Evolutionary conservation across 768 basidiomycete genomes (phyloP), one percentile per base, ranked within the genome.

Genomic region (Pisolithus marmoratus): DNA sequence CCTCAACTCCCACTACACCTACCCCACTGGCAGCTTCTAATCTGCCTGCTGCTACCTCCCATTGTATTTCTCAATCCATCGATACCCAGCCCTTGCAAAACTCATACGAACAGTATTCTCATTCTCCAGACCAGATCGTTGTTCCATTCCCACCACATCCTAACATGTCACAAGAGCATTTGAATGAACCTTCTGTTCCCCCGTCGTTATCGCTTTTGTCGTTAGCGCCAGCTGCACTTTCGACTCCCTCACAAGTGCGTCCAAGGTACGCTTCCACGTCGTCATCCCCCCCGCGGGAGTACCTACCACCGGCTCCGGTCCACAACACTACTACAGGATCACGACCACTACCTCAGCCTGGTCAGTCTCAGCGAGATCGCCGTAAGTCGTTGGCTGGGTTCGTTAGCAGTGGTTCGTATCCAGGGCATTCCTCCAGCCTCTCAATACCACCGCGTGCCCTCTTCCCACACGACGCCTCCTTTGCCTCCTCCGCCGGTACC

Each of bases 361-460:
- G 61, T 38, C 66, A 64, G 27, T 56, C 49, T 34, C 68, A 62
- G 34, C 55, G 66, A 31, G 66, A 66, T 49, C 66, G 66, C 49
- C 58, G 62, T 26, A 64, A 63, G 43, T 68, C 66, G 7, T 48
- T 68, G 44, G 62, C 64, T 45, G 57, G 58, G 15, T 54, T 63
- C 24, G 53, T 51, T 20, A 59, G 49, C 37, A 51, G 51, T 23
- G 58, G 53, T 43, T 57, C 63, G 15, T 58, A 58, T 45, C 48
- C 64, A 26, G 52, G n/a, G 42, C 19, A 50, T 49, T 26, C 57
- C 59, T 3, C 43, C 60, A 27, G 54, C 66, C 45, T 55, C 62
- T 26, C 64, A 75, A 37, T 74, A 73, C 54, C 64, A 57, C 9
- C 58, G 62, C 38, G 58, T 64, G 50, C 59, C 67, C 12, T 57